Conservation (phyloP, 2,329 filamentous ascomycete genomes). For the Neonectria magnoliae region DNA sequence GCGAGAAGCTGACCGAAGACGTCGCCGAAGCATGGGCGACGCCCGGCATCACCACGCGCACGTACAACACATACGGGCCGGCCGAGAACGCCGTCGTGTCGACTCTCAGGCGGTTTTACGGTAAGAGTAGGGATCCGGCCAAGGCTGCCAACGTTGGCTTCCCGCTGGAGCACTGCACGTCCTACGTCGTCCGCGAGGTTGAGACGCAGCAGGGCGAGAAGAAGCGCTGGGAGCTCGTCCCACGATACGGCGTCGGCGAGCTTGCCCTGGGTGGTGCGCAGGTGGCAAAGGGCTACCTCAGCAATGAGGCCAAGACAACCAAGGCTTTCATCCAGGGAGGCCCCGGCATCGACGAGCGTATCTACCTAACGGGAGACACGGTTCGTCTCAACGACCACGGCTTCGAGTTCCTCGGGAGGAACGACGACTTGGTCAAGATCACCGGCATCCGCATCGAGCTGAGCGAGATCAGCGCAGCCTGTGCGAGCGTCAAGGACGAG, state of each 20-base stretch:
- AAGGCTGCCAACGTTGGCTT: conserved; percentile 42
- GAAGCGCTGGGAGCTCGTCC: conserved; percentile 51
- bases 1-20: conserved; percentile 67
- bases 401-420: conserved; percentile 36
- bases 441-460: conserved; percentile 39
- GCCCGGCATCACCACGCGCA: conserved; percentile 27
- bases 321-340: conserved; percentile 31
- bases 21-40: conserved; percentile 64
- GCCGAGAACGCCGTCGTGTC: conserved; percentile 43
- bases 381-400: conserved; percentile 40
- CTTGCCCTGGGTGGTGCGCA: conserved; percentile 70
- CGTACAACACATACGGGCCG: conserved; percentile 43
- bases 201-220: neutral
- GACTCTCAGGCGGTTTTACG: conserved; percentile 39
- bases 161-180: conserved; percentile 25
- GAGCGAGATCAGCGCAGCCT: conserved; percentile 41
- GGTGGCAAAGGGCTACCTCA: conserved; percentile 27
- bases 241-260: conserved; percentile 67
- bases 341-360: conserved; percentile 26
- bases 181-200: neutral
- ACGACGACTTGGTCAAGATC: conserved; percentile 40
- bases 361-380: conserved; percentile 49
- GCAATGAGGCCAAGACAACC: conserved; percentile 31
- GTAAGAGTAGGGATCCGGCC: conserved; percentile 28
- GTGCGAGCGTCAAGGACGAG: conserved; percentile 39